Conservation (phyloP, 495 filamentous ascomycete species). For the Xylaria palmicola region DNA sequence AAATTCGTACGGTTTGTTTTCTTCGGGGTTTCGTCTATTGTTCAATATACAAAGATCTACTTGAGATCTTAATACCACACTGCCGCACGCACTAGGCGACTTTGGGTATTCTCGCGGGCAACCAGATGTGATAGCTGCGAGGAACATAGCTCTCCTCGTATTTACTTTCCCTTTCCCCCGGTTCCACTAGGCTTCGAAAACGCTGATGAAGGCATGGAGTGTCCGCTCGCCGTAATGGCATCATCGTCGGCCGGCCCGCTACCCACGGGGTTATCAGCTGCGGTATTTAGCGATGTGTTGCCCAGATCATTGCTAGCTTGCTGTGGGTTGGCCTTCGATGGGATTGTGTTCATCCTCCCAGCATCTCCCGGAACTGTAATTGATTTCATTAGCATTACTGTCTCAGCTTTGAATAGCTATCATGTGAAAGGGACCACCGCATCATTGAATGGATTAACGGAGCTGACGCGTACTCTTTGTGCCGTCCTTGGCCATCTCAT, state of each 20-base stretch:
- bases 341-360: slow-evolving; percentile 50
- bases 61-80: too few relatives aligned
- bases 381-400: background rate
- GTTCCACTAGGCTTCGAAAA: slow-evolving; percentile 18
- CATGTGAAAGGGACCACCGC: too few relatives aligned
- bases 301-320: slow-evolving; percentile 32
- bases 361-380: slow-evolving; percentile 51
- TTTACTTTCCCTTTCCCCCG: slow-evolving; percentile 22
- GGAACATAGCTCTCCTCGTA: too few relatives aligned
- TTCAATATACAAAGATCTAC: too few relatives aligned
- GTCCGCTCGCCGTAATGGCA: slow-evolving; percentile 21
- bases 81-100: too few relatives aligned
- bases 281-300: slow-evolving; percentile 17
- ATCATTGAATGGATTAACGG: too few relatives aligned
- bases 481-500: slow-evolving; percentile 54
- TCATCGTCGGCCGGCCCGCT: slow-evolving; percentile 17
- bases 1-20: too few relatives aligned
- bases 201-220: slow-evolving; percentile 19
- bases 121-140: too few relatives aligned
- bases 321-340: slow-evolving; percentile 56
- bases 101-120: too few relatives aligned
- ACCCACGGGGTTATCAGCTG: slow-evolving; percentile 24
- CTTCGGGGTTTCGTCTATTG: too few relatives aligned
- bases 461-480: slow-evolving; percentile 32
- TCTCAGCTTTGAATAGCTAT: too few relatives aligned